These are phyloP conservation scores for Dictyostelium capitatum DNA, from an alignment of 78 protist genomes.

Conservation along the genomic window DNA sequence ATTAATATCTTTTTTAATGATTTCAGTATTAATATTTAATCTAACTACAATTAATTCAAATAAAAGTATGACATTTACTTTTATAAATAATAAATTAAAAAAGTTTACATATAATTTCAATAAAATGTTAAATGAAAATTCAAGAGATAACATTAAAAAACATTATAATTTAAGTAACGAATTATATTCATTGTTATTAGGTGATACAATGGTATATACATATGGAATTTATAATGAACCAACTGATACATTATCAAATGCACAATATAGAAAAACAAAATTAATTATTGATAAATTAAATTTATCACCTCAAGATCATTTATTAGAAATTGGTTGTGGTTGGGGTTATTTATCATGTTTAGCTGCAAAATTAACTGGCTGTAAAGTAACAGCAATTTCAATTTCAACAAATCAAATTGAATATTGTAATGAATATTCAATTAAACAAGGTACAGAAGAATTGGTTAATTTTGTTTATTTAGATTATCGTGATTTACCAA, in stretches of 20 bases:
- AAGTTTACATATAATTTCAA: background rate
- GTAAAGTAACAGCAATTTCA: conserved; percentile 41
- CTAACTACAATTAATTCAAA: background rate
- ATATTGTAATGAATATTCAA: background rate
- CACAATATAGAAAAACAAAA: background rate
- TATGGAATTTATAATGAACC: background rate
- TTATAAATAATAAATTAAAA: no score
- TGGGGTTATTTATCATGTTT: background rate
- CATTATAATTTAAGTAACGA: background rate
- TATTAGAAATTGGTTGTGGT: background rate
- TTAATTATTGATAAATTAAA: background rate
- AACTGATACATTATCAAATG: background rate
- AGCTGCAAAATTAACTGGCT: conserved; percentile 40
- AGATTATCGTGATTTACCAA: background rate
- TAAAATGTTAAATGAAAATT: background rate
- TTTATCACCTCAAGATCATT: background rate
- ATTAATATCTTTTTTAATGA: no score
- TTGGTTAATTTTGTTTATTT: background rate
- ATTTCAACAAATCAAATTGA: conserved; percentile 39
- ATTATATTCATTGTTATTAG: background rate
- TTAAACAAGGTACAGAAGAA: background rate
- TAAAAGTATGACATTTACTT: background rate
- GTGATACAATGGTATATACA: background rate
- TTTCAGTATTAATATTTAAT: no score
- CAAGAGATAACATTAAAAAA: background rate